Evolutionary conservation across 495 filamentous ascomycete species (phyloP).

Genomic region (Physcia stellaris): DNA sequence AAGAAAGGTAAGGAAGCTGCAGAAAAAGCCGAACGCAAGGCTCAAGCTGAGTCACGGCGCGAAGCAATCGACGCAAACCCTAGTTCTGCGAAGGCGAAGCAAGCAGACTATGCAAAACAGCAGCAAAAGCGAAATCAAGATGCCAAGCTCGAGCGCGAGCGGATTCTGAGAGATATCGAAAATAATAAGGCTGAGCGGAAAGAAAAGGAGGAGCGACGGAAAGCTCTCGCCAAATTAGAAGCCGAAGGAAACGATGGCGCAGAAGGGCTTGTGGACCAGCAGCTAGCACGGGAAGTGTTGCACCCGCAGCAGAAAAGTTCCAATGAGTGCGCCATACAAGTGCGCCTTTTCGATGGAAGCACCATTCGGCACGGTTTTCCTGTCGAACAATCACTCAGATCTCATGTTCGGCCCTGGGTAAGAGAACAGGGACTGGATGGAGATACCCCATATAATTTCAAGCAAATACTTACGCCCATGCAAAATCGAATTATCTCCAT

Average conservation of each 20-base stretch:
- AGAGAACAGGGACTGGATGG: conserved; percentile 38
- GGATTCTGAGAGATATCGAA: conserved; percentile 48
- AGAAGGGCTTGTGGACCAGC: conserved; percentile 4
- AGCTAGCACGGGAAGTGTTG: conserved; percentile 3
- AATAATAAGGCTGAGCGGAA: conserved; percentile 53
- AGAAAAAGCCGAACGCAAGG: conserved; percentile 12
- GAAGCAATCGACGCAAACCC: conserved; percentile 6
- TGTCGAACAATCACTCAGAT: conserved; percentile 44
- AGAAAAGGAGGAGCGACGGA: conserved; percentile 34
- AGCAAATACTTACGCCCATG: conserved; percentile 65
- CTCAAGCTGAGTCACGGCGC: conserved; percentile 14
- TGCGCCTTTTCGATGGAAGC: conserved; percentile 74
- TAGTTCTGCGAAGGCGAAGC: conserved; percentile 13
- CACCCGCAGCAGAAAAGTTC: conserved; percentile 9
- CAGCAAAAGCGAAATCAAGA: conserved; percentile 38
- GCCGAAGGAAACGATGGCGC: conserved; percentile 7
- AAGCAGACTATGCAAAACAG: conserved; percentile 31
- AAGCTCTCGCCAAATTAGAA: conserved; percentile 18
- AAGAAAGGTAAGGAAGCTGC: conserved; percentile 23
- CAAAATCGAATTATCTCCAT: conserved; percentile 60
- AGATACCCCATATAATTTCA: conserved; percentile 61
- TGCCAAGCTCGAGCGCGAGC: conserved; percentile 42
- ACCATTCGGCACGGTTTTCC: conserved; percentile 61
- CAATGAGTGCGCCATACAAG: conserved; percentile 51
- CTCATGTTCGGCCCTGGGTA: conserved; percentile 65